Conservation (phyloP, 768 basidiomycete genomes). For the Strobilomyces echinocephalus region DNA sequence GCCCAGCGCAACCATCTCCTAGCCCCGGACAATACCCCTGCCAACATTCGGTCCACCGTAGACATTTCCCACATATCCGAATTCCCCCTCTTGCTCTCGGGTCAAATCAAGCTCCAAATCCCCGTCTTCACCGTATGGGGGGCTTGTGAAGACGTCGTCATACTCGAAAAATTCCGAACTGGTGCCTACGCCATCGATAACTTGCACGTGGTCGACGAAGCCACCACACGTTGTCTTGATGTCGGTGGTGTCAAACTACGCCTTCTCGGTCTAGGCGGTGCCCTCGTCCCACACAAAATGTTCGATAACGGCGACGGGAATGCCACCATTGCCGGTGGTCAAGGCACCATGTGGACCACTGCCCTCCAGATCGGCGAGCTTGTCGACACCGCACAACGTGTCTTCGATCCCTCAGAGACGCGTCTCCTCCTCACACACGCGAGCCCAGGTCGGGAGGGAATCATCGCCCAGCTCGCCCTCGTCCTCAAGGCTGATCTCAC, state of each 20-base stretch:
- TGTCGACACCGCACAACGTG: constrained; percentile 93
- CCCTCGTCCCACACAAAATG: constrained; percentile 90
- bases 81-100: constrained; percentile 86
- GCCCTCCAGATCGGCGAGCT: constrained; percentile 97
- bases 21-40: constrained; percentile 60
- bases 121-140: constrained; percentile 98
- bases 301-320: constrained; percentile 91
- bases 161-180: constrained; percentile 90
- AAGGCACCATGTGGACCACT: constrained; percentile 99
- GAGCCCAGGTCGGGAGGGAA: constrained; percentile 87
- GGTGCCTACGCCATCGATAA: constrained; percentile 83
- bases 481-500: constrained; percentile 93
- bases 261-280: constrained; percentile 93
- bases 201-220: constrained; percentile 89
- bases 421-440: constrained; percentile 91
- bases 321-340: constrained; percentile 96
- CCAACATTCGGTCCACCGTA: constrained; percentile 67
- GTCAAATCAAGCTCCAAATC: constrained; percentile 84
- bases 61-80: constrained; percentile 83
- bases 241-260: constrained; percentile 91
- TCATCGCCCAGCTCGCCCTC: constrained; percentile 85
- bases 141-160: constrained; percentile 90
- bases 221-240: constrained; percentile 87
- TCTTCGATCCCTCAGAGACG: constrained; percentile 89
- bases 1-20: constrained; percentile 78